phyloP scores from a whole-genome alignment of 768 basidiomycete genomes.

The Ramaria sp. region DNA sequence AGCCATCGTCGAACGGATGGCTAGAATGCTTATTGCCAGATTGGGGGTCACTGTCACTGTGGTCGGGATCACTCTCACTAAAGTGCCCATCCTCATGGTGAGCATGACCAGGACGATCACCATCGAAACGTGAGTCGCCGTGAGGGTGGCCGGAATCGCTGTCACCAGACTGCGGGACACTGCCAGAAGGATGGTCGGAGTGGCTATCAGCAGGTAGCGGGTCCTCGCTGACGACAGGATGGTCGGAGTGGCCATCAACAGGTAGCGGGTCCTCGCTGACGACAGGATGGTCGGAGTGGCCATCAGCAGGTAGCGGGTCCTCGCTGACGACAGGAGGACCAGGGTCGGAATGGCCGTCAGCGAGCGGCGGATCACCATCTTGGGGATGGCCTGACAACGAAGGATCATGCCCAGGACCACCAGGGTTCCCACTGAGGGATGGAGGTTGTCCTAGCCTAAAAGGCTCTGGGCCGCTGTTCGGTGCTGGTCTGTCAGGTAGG shows the following conservation, averaged over 20 bases:
- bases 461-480: no score
- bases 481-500: not conserved
- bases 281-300: not conserved
- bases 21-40: not conserved
- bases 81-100: not conserved
- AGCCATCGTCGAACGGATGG: not conserved
- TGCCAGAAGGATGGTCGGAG: not conserved
- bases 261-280: not conserved
- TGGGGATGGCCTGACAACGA: not conserved
- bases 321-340: not conserved
- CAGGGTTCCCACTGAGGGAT: not conserved
- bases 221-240: not conserved
- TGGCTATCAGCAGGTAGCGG: no score
- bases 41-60: not conserved
- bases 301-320: not conserved
- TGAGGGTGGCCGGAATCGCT: not conserved
- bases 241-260: not conserved
- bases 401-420: not conserved
- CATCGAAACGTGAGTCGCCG: not conserved
- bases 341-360: not conserved
- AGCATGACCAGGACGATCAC: not conserved
- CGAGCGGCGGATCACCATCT: not conserved
- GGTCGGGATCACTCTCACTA: not conserved
- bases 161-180: not conserved
- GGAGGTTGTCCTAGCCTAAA: no score